A percentile compares a stretch with the other conserved stretches of the same genome.
Conservation (phyloP, 306 rosid species). For the Chamaecrista fasciculata region DNA sequence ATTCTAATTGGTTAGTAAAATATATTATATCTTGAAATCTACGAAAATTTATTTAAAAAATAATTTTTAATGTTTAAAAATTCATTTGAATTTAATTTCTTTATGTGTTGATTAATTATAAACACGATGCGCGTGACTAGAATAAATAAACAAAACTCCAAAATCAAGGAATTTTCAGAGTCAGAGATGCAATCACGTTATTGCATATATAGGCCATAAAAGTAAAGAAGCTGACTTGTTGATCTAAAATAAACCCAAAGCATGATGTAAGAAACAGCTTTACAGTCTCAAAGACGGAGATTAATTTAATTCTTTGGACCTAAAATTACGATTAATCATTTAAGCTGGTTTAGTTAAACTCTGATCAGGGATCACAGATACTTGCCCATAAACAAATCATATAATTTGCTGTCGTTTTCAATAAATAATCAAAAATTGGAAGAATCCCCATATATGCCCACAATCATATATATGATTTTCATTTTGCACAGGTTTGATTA, state of each 20-base stretch:
- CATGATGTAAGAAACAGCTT: slow-evolving; percentile 50
- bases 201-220: slow-evolving; percentile 41
- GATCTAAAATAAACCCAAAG: slow-evolving; percentile 36
- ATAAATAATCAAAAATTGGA: slow-evolving; percentile 24
- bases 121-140: slow-evolving; percentile 20
- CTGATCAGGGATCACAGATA: neutral
- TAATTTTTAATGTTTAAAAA: neutral
- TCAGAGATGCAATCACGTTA: slow-evolving; percentile 40
- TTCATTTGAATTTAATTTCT: neutral
- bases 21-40: too few relatives aligned
- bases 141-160: neutral
- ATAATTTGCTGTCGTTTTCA: slow-evolving; percentile 48
- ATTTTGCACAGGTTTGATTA: too few relatives aligned
- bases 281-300: slow-evolving; percentile 17
- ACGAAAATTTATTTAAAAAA: too few relatives aligned
- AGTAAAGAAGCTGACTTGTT: slow-evolving; percentile 30
- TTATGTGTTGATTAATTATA: neutral
- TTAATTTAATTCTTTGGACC: slow-evolving; percentile 12
- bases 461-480: too few relatives aligned
- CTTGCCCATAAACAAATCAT: slow-evolving; percentile 37
- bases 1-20: too few relatives aligned
- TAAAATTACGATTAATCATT: neutral
- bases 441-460: slow-evolving; percentile 38
- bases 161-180: slow-evolving; percentile 38
- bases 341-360: slow-evolving; percentile 1